A percentile compares a stretch with the other conserved stretches of the same genome.
Evolutionary conservation across 148 eudicot species (phyloP).

Genomic region (Limonium bicolor): DNA sequence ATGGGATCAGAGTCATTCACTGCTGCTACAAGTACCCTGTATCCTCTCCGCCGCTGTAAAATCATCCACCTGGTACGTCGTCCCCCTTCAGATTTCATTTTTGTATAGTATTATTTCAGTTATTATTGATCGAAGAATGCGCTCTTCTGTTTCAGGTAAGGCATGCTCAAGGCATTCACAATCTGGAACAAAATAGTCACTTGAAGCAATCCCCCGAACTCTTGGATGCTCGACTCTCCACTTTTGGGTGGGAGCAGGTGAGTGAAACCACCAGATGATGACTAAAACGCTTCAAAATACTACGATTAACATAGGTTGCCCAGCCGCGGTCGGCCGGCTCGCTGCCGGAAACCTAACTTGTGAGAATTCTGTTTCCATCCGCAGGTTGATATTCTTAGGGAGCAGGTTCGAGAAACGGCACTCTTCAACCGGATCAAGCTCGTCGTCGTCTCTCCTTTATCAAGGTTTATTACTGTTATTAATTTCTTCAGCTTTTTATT

Average conservation of each 20-base stretch:
- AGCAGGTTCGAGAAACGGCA: constrained; percentile 42
- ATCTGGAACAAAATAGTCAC: constrained; percentile 37
- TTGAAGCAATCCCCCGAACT: constrained; percentile 31
- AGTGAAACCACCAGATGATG: not conserved
- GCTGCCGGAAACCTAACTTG: not conserved
- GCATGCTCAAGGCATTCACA: constrained; percentile 78
- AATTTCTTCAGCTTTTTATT: not conserved
- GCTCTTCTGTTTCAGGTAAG: constrained; percentile 30
- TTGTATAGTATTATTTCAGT: not conserved
- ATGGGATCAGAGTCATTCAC: not conserved
- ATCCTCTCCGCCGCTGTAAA: constrained; percentile 55
- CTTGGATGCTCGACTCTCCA: constrained; percentile 53
- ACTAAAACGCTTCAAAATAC: not conserved
- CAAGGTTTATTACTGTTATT: constrained; percentile 20
- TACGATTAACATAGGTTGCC: not conserved
- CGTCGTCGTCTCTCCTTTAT: constrained; percentile 53
- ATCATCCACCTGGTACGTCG: constrained; percentile 55
- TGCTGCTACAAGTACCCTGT: constrained; percentile 19
- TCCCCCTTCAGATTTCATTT: not conserved
- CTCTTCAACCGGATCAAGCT: constrained; percentile 36
- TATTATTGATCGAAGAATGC: not conserved
- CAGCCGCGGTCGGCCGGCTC: too few relatives aligned
- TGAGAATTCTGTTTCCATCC: not conserved
- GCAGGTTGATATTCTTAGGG: constrained; percentile 44
- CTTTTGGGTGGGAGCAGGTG: constrained; percentile 79